These are phyloP conservation scores for Fusarium liriodendri DNA, from an alignment of 2,329 filamentous ascomycete species.

Conservation along the genomic window DNA sequence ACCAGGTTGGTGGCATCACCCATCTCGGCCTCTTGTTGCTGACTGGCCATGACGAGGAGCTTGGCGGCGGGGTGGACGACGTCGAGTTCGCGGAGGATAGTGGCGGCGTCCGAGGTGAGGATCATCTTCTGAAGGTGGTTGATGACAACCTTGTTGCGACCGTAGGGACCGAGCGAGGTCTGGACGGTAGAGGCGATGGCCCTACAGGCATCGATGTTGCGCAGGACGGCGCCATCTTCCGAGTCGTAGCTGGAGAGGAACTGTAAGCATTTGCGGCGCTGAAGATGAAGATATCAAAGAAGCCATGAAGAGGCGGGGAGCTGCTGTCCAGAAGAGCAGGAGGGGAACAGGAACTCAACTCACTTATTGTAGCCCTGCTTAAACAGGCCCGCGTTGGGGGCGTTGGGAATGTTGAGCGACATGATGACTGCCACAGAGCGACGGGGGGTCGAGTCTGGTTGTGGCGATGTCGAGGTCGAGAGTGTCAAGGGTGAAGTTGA, in stretches of 20 bases:
- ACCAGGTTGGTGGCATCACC: constrained; percentile 98
- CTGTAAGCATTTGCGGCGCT: constrained; percentile 1
- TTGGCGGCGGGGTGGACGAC: constrained; percentile 98
- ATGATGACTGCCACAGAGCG: constrained; percentile 61
- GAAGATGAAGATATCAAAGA: constrained; percentile 2
- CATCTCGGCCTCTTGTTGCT: constrained; percentile 99
- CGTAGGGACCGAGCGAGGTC: constrained; percentile 96
- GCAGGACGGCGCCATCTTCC: constrained; percentile 97
- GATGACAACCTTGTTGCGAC: constrained; percentile 99
- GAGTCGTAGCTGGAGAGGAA: constrained; percentile 82
- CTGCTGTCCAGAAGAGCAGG: constrained; percentile 34
- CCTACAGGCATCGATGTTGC: constrained; percentile 98
- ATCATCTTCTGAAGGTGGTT: constrained; percentile 99
- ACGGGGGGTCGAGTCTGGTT: constrained; percentile 8
- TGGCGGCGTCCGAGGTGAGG: constrained; percentile 96
- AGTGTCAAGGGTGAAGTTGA: constrained; percentile 36
- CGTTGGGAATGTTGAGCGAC: constrained; percentile 96
- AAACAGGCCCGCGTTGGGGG: constrained; percentile 93
- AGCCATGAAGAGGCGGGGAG: constrained; percentile 43
- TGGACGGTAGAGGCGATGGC: constrained; percentile 96
- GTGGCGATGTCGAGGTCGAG: constrained; percentile 36
- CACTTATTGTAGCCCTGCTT: constrained; percentile 98
- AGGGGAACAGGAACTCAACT: constrained; percentile 62
- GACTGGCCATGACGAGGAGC: constrained; percentile 96
- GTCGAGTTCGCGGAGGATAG: constrained; percentile 96